Conservation (phyloP, 2,329 filamentous ascomycete species). For the Sarocladiaceae sp. region DNA sequence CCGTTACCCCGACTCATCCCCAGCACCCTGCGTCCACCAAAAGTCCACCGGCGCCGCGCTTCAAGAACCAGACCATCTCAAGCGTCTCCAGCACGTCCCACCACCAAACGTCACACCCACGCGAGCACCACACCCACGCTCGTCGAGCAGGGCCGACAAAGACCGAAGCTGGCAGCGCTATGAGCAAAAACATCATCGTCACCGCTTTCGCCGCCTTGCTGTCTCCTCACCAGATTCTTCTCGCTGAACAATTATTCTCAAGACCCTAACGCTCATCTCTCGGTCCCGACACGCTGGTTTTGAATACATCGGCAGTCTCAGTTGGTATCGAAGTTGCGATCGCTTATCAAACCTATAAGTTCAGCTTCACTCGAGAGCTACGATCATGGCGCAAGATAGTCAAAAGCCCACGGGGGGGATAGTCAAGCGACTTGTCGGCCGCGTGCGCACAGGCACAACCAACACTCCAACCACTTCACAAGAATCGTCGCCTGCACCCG, state of each 20-base stretch:
- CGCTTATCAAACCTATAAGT: no score
- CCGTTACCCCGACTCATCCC: not conserved
- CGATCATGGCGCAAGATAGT: constrained; percentile 3
- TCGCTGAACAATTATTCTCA: not conserved
- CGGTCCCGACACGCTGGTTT: no score
- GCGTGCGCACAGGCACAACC: constrained; percentile 4
- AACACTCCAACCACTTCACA: not conserved
- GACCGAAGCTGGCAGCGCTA: not conserved
- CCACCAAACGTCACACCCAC: not conserved
- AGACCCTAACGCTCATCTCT: not conserved
- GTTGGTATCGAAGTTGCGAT: no score
- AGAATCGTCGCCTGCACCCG: not conserved
- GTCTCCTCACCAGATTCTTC: not conserved
- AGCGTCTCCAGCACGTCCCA: not conserved
- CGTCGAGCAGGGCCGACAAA: not conserved
- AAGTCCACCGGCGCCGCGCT: no score
- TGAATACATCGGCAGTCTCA: no score
- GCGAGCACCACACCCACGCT: not conserved
- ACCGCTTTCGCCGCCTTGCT: not conserved
- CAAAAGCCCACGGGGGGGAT: constrained; percentile 3
- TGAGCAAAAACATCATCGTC: not conserved
- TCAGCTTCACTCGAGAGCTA: not conserved
- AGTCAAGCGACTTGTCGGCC: constrained; percentile 10
- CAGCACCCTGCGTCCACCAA: not conserved
- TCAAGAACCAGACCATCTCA: no score